Base-by-base conservation (phyloP, 176 grass and related monocot genomes). In the Ensete ventricosum region DNA sequence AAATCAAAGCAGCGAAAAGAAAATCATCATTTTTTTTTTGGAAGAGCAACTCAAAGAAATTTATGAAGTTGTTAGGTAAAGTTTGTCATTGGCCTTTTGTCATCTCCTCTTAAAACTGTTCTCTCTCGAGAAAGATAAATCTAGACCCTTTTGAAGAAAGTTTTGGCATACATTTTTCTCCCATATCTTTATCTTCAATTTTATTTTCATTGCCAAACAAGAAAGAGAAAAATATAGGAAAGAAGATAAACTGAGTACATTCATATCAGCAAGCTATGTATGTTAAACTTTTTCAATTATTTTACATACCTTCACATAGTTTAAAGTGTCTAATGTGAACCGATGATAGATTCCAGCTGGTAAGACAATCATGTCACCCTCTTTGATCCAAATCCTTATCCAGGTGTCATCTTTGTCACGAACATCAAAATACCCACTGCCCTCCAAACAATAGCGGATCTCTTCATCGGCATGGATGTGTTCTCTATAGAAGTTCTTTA, bases 381-480 rank as follows among this genome's bases (percentile, higher is more conserved):
- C 88, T 78, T 87, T 90, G 53, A 98, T 89, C 88, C 86, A 93
- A 81, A 98, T 89, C 17, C 88, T 69, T 53, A 98, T 80, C 95
- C 90, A 98, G 8, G 55, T 78, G 77, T 98, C 88, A 62, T 91
- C 84, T 82, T 91, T 98, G 82, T 84, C 84, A 8, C 80, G 90
- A 62, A 93, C 76, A 54, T 93, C 95, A 68, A 98, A 98, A 72
- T 89, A 98, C 27, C 95, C 88, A 7, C 90, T 83, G 66, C 95
- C 90, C 60, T 87, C 90, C 81, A 98, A 85, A 80, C 90, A 93
- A 75, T 93, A 98, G 27, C 88, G 88, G 77, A 93, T 98, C 88
- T 93, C 95, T 83, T 98, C 95, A 1, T 93, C 95, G 22, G 75
- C 73, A 9, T 98, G 95, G 80, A 93, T 91, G 75, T 98, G 95